Conservation (phyloP, 2,329 filamentous ascomycete genomes). For the Blastomyces silverae region DNA sequence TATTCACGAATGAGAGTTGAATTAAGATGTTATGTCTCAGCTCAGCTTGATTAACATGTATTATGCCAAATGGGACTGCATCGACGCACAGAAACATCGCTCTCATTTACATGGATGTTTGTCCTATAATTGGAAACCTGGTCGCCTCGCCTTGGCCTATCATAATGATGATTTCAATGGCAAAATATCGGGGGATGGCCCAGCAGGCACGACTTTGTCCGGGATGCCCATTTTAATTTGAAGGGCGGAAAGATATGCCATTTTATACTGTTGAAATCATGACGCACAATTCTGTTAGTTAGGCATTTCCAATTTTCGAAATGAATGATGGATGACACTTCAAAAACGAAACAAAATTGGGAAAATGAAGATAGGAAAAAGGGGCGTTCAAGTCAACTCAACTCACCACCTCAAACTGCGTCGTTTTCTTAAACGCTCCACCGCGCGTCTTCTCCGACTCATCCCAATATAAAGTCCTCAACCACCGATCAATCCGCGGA, state of each 20-base stretch:
- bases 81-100: too few relatives aligned
- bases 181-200: conserved; percentile 28
- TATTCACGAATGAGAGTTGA: too few relatives aligned
- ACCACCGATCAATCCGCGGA: conserved; percentile 43
- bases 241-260: conserved; percentile 24
- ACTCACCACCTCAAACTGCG: conserved; percentile 38
- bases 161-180: conserved; percentile 19
- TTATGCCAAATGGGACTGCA: too few relatives aligned
- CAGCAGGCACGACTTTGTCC: conserved; percentile 26
- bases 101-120: too few relatives aligned
- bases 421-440: conserved; percentile 42
- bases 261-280: conserved; percentile 26
- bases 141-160: background rate
- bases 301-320: background rate
- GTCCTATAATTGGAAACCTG: background rate
- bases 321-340: background rate
- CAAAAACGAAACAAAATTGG: background rate
- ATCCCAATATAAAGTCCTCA: conserved; percentile 45
- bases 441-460: conserved; percentile 38
- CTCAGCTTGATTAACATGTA: background rate
- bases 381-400: too few relatives aligned
- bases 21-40: too few relatives aligned
- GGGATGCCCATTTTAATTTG: conserved; percentile 22
- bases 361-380: background rate
- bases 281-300: background rate